A percentile compares a stretch with the other conserved stretches of the same genome.
Evolutionary conservation across 768 basidiomycete species (phyloP).

Genomic region (Termitomyces sp.): DNA sequence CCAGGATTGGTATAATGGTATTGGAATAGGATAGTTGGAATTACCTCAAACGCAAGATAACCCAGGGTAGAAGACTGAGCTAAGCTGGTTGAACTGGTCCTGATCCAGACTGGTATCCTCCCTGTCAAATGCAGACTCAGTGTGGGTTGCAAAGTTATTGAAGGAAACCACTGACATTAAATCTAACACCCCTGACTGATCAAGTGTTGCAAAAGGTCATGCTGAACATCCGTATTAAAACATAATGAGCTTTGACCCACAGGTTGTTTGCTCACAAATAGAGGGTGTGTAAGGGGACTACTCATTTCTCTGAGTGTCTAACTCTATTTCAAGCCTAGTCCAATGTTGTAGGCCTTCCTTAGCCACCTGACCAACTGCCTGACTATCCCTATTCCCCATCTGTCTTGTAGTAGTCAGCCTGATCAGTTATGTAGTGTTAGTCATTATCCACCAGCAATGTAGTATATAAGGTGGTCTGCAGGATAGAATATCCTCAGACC

Average conservation of each 20-base stretch:
- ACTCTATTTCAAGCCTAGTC: no score
- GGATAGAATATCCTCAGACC: no score
- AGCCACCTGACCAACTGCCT: no score
- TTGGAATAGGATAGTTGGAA: neutral
- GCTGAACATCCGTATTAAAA: constrained; percentile 27
- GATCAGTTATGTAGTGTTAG: no score
- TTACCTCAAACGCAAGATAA: constrained; percentile 52
- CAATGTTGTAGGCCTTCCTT: no score
- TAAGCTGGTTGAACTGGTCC: constrained; percentile 75
- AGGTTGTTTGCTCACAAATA: constrained; percentile 48
- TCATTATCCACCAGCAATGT: no score
- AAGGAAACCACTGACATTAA: constrained; percentile 43
- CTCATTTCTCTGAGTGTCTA: no score
- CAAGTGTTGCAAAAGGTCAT: constrained; percentile 78
- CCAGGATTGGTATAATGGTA: neutral
- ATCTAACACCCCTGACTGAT: constrained; percentile 70
- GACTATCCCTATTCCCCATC: no score
- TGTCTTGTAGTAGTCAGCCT: no score
- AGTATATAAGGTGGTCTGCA: no score
- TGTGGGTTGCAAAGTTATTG: no score
- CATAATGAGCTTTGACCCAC: neutral
- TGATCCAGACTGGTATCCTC: constrained; percentile 51
- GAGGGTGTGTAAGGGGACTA: no score
- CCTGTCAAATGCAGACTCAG: constrained; percentile 26
- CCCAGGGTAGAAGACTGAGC: constrained; percentile 76